Percentiles rank a stretch among this genome's conserved stretches.
phyloP scores from a whole-genome alignment of 2,329 filamentous ascomycete genomes.

The Claviceps sorghi region DNA sequence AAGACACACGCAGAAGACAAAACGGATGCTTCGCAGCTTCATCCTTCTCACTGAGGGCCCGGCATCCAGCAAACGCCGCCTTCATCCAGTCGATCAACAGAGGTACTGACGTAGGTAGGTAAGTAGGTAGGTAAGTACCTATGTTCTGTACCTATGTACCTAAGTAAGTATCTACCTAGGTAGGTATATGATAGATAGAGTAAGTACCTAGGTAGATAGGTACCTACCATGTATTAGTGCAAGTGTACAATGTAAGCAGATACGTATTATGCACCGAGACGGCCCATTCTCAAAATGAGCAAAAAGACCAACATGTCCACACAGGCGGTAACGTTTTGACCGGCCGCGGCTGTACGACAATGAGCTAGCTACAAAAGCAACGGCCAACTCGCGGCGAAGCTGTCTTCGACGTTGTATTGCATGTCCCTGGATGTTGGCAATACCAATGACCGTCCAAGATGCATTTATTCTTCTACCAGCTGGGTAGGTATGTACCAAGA shows the following conservation, averaged over 20 bases:
- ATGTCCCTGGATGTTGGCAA: neutral
- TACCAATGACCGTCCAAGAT: slow-evolving; percentile 1
- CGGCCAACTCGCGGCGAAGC: neutral
- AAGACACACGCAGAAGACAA: neutral
- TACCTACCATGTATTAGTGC: too few relatives aligned
- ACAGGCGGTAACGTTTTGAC: neutral
- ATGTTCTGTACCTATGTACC: too few relatives aligned
- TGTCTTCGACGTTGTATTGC: neutral
- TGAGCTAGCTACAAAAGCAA: neutral
- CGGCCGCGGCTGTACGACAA: slow-evolving; percentile 1
- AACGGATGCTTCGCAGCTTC: too few relatives aligned
- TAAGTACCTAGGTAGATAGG: too few relatives aligned
- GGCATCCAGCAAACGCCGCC: neutral
- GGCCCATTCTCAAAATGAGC: neutral
- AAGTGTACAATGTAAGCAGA: too few relatives aligned
- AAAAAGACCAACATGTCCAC: neutral
- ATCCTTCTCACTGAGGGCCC: too few relatives aligned
- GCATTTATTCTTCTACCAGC: neutral
- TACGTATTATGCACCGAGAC: neutral
- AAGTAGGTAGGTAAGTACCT: too few relatives aligned
- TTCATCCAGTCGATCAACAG: neutral
- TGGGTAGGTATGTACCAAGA: neutral
- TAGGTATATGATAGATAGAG: too few relatives aligned
- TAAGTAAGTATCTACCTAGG: too few relatives aligned
- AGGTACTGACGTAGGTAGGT: too few relatives aligned